phyloP scores from a whole-genome alignment of 768 basidiomycete genomes.

The Amanita polypyramis region DNA sequence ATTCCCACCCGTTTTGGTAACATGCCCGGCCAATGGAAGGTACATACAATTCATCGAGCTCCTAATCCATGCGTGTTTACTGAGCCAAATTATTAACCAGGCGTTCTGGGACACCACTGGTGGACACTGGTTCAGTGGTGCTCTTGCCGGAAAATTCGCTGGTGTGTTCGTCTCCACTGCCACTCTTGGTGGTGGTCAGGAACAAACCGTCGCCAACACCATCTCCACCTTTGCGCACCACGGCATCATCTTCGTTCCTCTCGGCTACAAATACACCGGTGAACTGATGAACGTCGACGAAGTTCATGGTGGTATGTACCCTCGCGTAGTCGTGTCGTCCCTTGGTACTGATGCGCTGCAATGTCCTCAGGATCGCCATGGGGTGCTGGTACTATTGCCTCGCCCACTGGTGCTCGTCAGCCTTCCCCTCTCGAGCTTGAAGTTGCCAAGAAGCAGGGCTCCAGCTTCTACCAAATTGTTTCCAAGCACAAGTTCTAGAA shows the following conservation, averaged over 20 bases:
- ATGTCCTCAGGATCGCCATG: slow-evolving; percentile 52
- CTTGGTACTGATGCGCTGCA: slow-evolving; percentile 6
- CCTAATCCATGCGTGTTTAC: neutral
- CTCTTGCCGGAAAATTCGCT: slow-evolving; percentile 65
- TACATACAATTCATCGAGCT: slow-evolving; percentile 14
- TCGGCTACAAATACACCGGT: slow-evolving; percentile 49
- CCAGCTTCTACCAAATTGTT: slow-evolving; percentile 37
- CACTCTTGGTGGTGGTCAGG: slow-evolving; percentile 76
- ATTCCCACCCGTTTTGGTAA: slow-evolving; percentile 76
- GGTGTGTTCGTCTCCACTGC: slow-evolving; percentile 67
- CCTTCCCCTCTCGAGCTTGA: slow-evolving; percentile 40
- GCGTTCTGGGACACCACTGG: slow-evolving; percentile 74
- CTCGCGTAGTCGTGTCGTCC: neutral
- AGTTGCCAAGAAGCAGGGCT: slow-evolving; percentile 42
- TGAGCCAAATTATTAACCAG: slow-evolving; percentile 12
- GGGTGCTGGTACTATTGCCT: slow-evolving; percentile 63
- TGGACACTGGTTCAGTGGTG: slow-evolving; percentile 46
- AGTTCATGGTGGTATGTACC: slow-evolving; percentile 45
- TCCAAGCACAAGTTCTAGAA: slow-evolving; percentile 23
- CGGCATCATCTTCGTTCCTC: slow-evolving; percentile 61
- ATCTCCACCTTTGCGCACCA: slow-evolving; percentile 62
- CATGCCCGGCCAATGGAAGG: slow-evolving; percentile 76
- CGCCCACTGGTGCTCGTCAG: slow-evolving; percentile 31
- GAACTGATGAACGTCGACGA: slow-evolving; percentile 31
- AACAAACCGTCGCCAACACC: slow-evolving; percentile 38